Evolutionary conservation across 306 rosid species (phyloP), one percentile per base, ranked within the genome.

Genomic region (Morella rubra): DNA sequence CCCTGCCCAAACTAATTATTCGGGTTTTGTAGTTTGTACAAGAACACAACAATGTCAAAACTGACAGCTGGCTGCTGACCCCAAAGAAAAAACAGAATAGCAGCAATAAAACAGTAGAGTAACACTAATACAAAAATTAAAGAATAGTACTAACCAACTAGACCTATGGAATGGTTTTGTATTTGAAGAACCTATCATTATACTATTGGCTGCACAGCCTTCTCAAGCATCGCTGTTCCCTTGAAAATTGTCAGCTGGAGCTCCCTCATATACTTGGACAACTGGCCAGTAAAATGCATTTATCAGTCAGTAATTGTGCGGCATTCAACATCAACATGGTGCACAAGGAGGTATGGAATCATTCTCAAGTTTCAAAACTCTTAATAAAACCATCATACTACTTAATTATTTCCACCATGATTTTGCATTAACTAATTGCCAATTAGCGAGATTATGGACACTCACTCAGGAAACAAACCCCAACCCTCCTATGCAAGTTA

Each of bases 161-260:
- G 14, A 42, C 22, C n/a, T 13, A 66, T 8, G 8, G 15, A 66
- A 10, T 66, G 27, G 5, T 24, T 6, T 66, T 42, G 15, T 49
- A 66, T 49, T 8, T 76, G 45, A 70, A 78, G n/a, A 45, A 68
- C 71, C 61, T 73, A 71, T 85, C 79, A 83, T 62, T 82, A 88
- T 61, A 71, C 69, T 45, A 46, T 67, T 65, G 7, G 76, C 83
- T 75, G 86, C 84, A 96, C 91, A 52, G 77, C 79, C 93, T 96
- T 96, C 85, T 96, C 99, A 64, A 96, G 90, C 97, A 96, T 85
- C 37, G 99, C 93, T 44, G 99, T 96, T 81, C 91, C 91, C 60
- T 87, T 89, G 85, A 96, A 96, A 69, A 96, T 89, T 46, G 99
- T 96, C 61, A 96, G 89, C 93, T 92, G 99, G 65, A 96, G 96